Evolutionary conservation across 345 rosid species (phyloP).

Genomic region (Eucalyptus pauciflora): DNA sequence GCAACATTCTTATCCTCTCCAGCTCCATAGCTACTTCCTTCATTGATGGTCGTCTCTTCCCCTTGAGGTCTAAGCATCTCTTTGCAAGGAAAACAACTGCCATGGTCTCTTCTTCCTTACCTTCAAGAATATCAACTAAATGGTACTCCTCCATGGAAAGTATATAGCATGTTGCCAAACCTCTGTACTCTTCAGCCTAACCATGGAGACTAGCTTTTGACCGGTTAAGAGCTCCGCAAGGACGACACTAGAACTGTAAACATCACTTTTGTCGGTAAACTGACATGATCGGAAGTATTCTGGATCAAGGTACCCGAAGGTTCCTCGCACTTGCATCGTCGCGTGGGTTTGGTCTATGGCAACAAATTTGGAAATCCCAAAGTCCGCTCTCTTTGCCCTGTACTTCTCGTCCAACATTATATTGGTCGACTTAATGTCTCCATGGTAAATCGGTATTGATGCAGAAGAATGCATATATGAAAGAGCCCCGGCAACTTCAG

Average conservation of each 20-base stretch:
- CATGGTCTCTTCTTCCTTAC: background rate
- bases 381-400: background rate
- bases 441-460: background rate
- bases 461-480: constrained; percentile 4
- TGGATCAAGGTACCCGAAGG: constrained; percentile 5
- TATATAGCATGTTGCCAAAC: background rate
- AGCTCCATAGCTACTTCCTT: background rate
- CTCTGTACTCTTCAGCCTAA: background rate
- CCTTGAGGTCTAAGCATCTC: background rate
- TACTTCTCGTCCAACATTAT: constrained; percentile 4
- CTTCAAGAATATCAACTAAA: background rate
- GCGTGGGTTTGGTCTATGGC: constrained; percentile 1
- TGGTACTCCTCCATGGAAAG: background rate
- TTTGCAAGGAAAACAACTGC: background rate
- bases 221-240: background rate
- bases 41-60: constrained; percentile 3
- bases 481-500: constrained; percentile 1
- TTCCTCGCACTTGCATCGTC: background rate
- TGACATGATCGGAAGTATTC: constrained; percentile 8
- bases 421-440: background rate
- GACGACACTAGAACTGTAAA: constrained; percentile 8
- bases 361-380: constrained; percentile 2
- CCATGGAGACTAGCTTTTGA: background rate
- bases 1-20: background rate
- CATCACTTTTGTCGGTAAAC: constrained; percentile 10